Evolutionary conservation across 208 protist genomes (phyloP).

Genomic region (Spironucleus salmonicida): DNA sequence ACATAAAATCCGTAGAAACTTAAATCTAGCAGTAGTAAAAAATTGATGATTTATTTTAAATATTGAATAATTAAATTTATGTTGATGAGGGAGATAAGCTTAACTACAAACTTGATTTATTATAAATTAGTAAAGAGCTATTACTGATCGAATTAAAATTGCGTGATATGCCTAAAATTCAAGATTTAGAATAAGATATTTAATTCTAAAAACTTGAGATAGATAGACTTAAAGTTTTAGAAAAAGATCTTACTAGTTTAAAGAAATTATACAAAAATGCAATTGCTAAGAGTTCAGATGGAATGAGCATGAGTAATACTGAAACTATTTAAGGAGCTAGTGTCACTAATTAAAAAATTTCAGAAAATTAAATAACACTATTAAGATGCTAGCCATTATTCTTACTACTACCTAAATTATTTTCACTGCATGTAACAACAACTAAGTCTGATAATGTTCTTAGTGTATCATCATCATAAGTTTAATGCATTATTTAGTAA

Average conservation of each 20-base stretch:
- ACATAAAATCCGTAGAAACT: no score
- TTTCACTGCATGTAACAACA: background rate
- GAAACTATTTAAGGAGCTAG: background rate
- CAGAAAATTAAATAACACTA: constrained; percentile 8
- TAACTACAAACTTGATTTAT: background rate
- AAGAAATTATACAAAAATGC: constrained; percentile 13
- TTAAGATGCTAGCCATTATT: background rate
- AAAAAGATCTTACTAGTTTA: constrained; percentile 13
- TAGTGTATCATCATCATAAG: background rate
- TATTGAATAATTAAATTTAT: background rate
- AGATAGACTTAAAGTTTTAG: background rate
- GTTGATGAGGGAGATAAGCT: background rate
- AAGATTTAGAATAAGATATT: background rate
- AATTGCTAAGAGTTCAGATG: background rate
- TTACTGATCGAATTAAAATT: background rate
- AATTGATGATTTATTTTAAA: background rate
- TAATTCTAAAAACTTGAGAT: background rate
- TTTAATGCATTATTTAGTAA: background rate
- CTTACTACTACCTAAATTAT: constrained; percentile 13
- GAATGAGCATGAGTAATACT: background rate
- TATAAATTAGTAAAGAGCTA: background rate
- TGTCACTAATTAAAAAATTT: background rate
- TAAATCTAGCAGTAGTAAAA: no score
- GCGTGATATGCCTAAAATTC: background rate
- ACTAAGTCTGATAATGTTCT: background rate